Percentiles rank a stretch among this genome's conserved stretches.
phyloP scores from a whole-genome alignment of 352 stramenopile species.

The Phytophthora tentaculata region DNA sequence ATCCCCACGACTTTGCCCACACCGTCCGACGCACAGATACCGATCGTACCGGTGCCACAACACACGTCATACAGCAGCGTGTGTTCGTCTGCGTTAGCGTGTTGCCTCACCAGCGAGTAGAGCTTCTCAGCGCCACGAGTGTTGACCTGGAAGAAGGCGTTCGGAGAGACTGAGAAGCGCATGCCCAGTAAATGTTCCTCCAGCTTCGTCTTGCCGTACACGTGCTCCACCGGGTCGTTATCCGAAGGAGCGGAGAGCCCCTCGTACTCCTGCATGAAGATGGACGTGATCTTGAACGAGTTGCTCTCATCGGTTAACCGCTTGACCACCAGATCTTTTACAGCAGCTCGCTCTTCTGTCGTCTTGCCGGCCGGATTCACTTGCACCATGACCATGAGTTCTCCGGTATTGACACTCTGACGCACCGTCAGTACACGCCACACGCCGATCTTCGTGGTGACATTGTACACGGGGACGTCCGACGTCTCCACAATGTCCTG shows the following conservation, averaged over 20 bases:
- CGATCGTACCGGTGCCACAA: constrained; percentile 98
- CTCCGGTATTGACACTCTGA: constrained; percentile 63
- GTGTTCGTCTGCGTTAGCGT: constrained; percentile 69
- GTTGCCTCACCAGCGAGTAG: constrained; percentile 95
- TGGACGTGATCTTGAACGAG: constrained; percentile 78
- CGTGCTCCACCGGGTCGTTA: constrained; percentile 86
- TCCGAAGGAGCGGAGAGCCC: constrained; percentile 89
- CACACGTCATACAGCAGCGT: constrained; percentile 98
- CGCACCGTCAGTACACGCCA: constrained; percentile 84
- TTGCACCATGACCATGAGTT: constrained; percentile 85
- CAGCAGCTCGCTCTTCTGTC: constrained; percentile 36
- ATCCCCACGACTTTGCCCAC: constrained; percentile 85
- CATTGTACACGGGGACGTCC: constrained; percentile 72
- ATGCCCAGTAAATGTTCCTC: constrained; percentile 89
- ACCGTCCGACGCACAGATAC: constrained; percentile 91
- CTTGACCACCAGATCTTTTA: constrained; percentile 56
- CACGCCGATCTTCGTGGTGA: constrained; percentile 70
- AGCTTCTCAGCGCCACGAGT: constrained; percentile 94
- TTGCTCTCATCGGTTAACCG: constrained; percentile 47
- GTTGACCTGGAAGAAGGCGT: constrained; percentile 97
- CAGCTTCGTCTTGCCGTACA: constrained; percentile 76
- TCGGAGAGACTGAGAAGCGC: constrained; percentile 91
- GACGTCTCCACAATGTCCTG: constrained; percentile 66
- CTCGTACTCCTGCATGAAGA: constrained; percentile 94
- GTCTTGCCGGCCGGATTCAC: constrained; percentile 59